Base-by-base conservation (phyloP, 495 filamentous ascomycete genomes). In the Entonaema liquescens region DNA sequence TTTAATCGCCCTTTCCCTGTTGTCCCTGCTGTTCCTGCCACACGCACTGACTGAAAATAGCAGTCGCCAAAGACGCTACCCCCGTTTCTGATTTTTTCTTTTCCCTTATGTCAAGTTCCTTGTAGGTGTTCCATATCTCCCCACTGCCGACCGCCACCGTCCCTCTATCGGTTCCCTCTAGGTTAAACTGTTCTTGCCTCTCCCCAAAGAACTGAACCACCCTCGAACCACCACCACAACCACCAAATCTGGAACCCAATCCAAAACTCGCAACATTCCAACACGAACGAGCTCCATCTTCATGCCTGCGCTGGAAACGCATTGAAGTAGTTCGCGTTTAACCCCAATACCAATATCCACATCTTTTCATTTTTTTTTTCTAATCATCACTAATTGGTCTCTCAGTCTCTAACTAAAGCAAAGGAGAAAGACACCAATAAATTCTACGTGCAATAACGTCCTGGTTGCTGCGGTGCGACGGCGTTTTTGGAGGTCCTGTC, bases 281-380 rank as follows among this genome's bases (percentile, higher is more conserved):
- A 72, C 64, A 65, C 70, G 64, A 72, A 60, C 59, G 3, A 64
- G 28, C 53, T 58, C 56, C 49, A 25, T 68, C 70, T 21, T 62
- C 70, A 68, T 73, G 44, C 65, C 65, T 73, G 65, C 61, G 61
- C 57, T 68, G 42, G 70, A 73, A 65, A 68, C 70, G 65, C 61
- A 68, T 42, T 65, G 56, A 54, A 73, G 57, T 56, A 44, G 36
- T 73, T 68, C 65, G 61, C 65, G 65, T 73, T n/a, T n/a, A n/a
- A n/a, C n/a, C n/a, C n/a, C 56, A 29, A 66, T 50, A 15, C n/a
- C 40, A 60, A 50, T 62, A 65, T 42, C 64, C 62, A 64, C 59
- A 58, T 36, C 28, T 59, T 62, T 9, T 54, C 11, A 13, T 57
- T 31, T 56, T 60, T 50, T 15, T 57, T 31, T 56, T 60, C 40